A percentile compares a stretch with the other conserved stretches of the same genome.
Evolutionary conservation across 208 protist genomes (phyloP).

Genomic region (Entamoeba moshkovskii): DNA sequence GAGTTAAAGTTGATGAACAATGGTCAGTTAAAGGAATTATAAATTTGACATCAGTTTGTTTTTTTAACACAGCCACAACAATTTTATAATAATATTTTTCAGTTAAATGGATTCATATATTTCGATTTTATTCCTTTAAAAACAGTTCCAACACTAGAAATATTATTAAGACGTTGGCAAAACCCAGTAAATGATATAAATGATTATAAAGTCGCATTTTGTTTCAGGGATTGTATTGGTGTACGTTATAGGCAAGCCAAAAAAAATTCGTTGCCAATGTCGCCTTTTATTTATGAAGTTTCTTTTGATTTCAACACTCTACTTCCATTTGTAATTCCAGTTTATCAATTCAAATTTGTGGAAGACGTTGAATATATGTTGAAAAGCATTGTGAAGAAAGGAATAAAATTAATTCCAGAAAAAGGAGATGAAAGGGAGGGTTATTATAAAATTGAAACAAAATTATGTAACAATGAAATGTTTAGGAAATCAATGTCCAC

Average conservation of each 20-base stretch:
- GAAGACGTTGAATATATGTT: not conserved
- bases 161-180: not conserved
- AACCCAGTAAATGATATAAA: not conserved
- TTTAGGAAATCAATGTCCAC: not conserved
- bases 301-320: not conserved
- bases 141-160: not conserved
- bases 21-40: not conserved
- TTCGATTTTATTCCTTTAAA: not conserved
- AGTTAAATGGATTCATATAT: not conserved
- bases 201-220: not conserved
- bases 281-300: not conserved
- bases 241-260: not conserved
- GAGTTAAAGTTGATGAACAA: not conserved
- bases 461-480: not conserved
- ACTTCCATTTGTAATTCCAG: not conserved
- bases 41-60: not conserved
- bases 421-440: not conserved
- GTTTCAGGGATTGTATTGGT: not conserved
- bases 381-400: not conserved
- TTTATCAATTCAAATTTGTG: not conserved
- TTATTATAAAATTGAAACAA: not conserved
- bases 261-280: not conserved
- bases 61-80: not conserved
- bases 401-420: not conserved
- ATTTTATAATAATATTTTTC: not conserved